Conservation (phyloP, 2,329 filamentous ascomycete species). For the Trichoderma koningiopsis region DNA sequence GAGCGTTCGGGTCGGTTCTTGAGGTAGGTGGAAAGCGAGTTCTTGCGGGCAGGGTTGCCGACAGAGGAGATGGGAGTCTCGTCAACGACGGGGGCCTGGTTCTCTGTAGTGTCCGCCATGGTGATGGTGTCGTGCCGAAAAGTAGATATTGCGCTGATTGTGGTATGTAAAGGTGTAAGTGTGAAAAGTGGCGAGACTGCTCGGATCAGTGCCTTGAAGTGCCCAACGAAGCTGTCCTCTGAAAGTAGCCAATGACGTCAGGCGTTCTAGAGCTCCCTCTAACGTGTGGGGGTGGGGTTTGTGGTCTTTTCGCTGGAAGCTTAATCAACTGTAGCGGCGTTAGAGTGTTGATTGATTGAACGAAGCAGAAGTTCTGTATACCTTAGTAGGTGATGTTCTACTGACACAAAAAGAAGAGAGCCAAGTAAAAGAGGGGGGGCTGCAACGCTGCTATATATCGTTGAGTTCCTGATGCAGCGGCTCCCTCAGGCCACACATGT, state of each 20-base stretch:
- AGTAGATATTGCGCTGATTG: not conserved
- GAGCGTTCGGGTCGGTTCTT: slow-evolving; percentile 74
- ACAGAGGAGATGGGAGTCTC: slow-evolving; percentile 56
- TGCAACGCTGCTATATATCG: slow-evolving; percentile 20
- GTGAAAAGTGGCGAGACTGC: slow-evolving; percentile 10
- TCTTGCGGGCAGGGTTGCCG: slow-evolving; percentile 58
- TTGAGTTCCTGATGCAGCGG: not conserved
- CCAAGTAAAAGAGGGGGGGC: not conserved
- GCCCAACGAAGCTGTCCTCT: slow-evolving; percentile 22
- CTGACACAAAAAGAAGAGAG: not conserved
- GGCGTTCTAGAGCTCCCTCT: slow-evolving; percentile 5
- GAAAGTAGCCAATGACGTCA: slow-evolving; percentile 22
- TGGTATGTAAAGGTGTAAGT: not conserved
- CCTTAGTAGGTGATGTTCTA: not conserved
- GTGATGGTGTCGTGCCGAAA: not conserved
- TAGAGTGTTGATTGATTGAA: not conserved
- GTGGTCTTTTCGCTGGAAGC: not conserved
- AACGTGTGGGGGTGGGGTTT: slow-evolving; percentile 20
- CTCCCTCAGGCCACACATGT: slow-evolving; percentile 8
- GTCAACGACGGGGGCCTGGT: slow-evolving; percentile 44
- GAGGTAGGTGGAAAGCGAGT: slow-evolving; percentile 73
- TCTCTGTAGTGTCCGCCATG: slow-evolving; percentile 30
- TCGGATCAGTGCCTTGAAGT: slow-evolving; percentile 6
- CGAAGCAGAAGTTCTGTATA: not conserved
- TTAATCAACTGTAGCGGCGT: not conserved